These are phyloP conservation scores for Hypoxylon trugodes DNA, from an alignment of 495 filamentous ascomycete species.

Conservation along the genomic window DNA sequence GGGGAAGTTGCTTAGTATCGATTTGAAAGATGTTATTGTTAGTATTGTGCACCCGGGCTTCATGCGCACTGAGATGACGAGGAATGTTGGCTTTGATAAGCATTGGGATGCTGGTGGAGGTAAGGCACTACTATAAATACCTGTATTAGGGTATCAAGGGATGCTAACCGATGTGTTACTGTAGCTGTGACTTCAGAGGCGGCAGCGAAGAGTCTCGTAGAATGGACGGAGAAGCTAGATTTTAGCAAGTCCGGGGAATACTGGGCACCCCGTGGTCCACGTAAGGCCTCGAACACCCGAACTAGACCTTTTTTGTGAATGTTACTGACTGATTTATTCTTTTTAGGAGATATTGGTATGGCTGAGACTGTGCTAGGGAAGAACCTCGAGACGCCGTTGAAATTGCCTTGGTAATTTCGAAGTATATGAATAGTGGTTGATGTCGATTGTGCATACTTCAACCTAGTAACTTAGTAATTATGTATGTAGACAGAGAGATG, in stretches of 20 bases:
- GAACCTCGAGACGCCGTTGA: constrained; percentile 67
- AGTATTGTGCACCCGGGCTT: constrained; percentile 77
- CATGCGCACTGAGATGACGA: constrained; percentile 80
- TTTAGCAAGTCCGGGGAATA: constrained; percentile 72
- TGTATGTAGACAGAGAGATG: no score
- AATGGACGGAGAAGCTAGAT: constrained; percentile 70
- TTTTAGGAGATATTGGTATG: constrained; percentile 74
- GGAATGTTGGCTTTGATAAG: constrained; percentile 73
- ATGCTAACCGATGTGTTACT: constrained; percentile 11
- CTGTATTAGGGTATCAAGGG: constrained; percentile 10
- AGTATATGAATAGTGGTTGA: neutral
- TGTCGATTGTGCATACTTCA: constrained; percentile 9
- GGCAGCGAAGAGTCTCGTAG: constrained; percentile 68
- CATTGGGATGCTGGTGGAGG: constrained; percentile 73
- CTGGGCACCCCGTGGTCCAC: constrained; percentile 74
- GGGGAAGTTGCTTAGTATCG: constrained; percentile 72
- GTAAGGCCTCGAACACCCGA: constrained; percentile 51
- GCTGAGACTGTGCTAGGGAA: constrained; percentile 70
- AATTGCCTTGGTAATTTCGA: constrained; percentile 70
- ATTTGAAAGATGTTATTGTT: constrained; percentile 72
- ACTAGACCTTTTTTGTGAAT: constrained; percentile 10
- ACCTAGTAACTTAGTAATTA: neutral
- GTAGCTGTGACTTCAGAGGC: constrained; percentile 72
- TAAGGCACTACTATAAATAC: constrained; percentile 44
- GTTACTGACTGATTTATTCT: constrained; percentile 20